Conservation (phyloP, 2,329 filamentous ascomycete genomes). For the Hymenoscyphus linearis region DNA sequence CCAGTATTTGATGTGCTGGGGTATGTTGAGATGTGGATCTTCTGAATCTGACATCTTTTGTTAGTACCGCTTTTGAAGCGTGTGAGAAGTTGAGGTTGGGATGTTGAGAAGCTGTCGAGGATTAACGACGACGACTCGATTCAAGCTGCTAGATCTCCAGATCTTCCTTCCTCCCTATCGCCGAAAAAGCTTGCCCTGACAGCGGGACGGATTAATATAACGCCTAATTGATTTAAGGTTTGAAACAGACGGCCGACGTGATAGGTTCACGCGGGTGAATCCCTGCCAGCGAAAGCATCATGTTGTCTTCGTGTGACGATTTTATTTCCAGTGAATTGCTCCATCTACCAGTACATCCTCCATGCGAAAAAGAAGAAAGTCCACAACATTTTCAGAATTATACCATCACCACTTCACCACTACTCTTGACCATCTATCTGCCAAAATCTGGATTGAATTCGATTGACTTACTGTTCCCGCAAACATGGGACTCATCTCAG, state of each 20-base stretch:
- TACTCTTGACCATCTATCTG: background rate
- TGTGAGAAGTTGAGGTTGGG: background rate
- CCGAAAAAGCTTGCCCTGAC: slow-evolving; percentile 1
- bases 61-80: background rate
- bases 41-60: slow-evolving; percentile 24
- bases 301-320: background rate
- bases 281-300: background rate
- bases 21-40: slow-evolving; percentile 45
- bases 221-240: slow-evolving; percentile 10
- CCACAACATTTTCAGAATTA: background rate
- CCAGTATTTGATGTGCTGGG: slow-evolving; percentile 85
- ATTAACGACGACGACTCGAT: too few relatives aligned
- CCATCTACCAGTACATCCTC: background rate
- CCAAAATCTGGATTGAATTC: background rate
- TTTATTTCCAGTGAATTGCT: background rate
- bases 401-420: background rate
- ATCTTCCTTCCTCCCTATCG: too few relatives aligned
- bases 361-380: background rate
- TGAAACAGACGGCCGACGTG: background rate
- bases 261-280: background rate
- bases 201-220: slow-evolving; percentile 5
- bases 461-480: background rate
- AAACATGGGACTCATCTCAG: slow-evolving; percentile 75
- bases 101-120: background rate
- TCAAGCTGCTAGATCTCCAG: too few relatives aligned